phyloP scores from a whole-genome alignment of 208 protist species.

The Porcisia deanei region DNA sequence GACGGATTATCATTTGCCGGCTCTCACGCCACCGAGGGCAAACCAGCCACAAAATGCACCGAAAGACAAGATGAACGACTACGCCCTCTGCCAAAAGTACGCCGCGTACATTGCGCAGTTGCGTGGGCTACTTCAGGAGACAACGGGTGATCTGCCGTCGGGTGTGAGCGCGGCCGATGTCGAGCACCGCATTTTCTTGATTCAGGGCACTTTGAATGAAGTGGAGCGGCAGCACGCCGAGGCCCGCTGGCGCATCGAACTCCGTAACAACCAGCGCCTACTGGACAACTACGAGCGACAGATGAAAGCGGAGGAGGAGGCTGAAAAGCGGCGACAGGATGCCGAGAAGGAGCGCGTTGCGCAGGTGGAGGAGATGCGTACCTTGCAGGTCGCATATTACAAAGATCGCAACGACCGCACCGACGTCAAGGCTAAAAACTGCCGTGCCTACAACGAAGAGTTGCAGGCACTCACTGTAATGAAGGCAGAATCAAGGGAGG shows the following conservation, averaged over 20 bases:
- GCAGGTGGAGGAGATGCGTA: constrained; percentile 45
- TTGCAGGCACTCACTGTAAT: constrained; percentile 43
- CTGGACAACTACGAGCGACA: constrained; percentile 41
- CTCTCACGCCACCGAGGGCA: not conserved
- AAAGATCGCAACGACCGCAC: constrained; percentile 47
- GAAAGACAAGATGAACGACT: constrained; percentile 16
- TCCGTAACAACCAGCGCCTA: constrained; percentile 32
- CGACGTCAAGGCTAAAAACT: constrained; percentile 43
- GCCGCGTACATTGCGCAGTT: constrained; percentile 60
- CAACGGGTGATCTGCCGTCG: constrained; percentile 51
- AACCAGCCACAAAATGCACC: not conserved
- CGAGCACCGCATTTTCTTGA: constrained; percentile 56
- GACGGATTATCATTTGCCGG: constrained; percentile 3
- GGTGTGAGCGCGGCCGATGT: constrained; percentile 52
- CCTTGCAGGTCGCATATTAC: constrained; percentile 54
- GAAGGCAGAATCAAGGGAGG: constrained; percentile 43
- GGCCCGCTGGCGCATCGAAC: constrained; percentile 40
- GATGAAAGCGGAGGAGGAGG: constrained; percentile 36
- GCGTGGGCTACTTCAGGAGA: constrained; percentile 54
- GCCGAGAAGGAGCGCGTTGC: constrained; percentile 53
- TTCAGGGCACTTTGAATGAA: constrained; percentile 61
- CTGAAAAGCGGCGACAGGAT: constrained; percentile 37
- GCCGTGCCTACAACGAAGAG: constrained; percentile 41
- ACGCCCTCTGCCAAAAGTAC: constrained; percentile 39
- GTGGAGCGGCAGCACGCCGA: constrained; percentile 45